phyloP scores from a whole-genome alignment of 2,329 filamentous ascomycete genomes.

The Knoxdaviesia capensis region DNA sequence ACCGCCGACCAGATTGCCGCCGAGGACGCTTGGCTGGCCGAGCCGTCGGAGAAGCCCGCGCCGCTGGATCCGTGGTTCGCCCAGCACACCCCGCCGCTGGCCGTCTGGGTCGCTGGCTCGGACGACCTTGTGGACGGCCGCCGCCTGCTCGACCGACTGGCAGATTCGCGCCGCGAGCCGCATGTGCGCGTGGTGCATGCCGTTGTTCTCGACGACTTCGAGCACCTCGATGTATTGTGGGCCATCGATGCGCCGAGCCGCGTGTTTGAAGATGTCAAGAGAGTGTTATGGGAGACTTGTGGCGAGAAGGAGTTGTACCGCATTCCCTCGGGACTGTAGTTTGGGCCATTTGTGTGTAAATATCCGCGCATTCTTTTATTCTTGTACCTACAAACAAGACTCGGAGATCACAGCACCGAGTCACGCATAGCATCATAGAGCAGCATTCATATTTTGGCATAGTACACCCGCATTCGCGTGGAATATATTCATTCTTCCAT shows the following conservation, averaged over 20 bases:
- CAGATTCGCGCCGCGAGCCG: constrained; percentile 55
- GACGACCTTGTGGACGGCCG: constrained; percentile 73
- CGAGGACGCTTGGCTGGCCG: constrained; percentile 6
- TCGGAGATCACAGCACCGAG: too few relatives aligned
- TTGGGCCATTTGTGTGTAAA: too few relatives aligned
- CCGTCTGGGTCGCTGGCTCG: constrained; percentile 68
- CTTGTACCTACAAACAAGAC: too few relatives aligned
- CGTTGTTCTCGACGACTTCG: constrained; percentile 70
- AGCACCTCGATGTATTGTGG: constrained; percentile 91
- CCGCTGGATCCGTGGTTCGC: constrained; percentile 63
- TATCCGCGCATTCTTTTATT: too few relatives aligned
- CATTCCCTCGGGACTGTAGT: too few relatives aligned
- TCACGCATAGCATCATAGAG: too few relatives aligned
- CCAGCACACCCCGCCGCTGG: constrained; percentile 57
- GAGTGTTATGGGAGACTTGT: constrained; percentile 69
- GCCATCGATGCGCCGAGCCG: constrained; percentile 73
- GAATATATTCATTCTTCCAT: too few relatives aligned
- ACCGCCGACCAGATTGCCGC: constrained; percentile 48
- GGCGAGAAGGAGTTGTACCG: constrained; percentile 17
- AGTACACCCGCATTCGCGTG: too few relatives aligned
- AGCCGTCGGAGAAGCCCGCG: constrained; percentile 12
- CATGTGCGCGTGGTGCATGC: constrained; percentile 61
- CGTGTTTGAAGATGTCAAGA: constrained; percentile 60
- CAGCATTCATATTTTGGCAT: too few relatives aligned
- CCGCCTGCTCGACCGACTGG: constrained; percentile 51